A percentile compares a stretch with the other conserved stretches of the same genome.
phyloP scores from a whole-genome alignment of 257 asterid genomes.

The Osmanthus fragrans region DNA sequence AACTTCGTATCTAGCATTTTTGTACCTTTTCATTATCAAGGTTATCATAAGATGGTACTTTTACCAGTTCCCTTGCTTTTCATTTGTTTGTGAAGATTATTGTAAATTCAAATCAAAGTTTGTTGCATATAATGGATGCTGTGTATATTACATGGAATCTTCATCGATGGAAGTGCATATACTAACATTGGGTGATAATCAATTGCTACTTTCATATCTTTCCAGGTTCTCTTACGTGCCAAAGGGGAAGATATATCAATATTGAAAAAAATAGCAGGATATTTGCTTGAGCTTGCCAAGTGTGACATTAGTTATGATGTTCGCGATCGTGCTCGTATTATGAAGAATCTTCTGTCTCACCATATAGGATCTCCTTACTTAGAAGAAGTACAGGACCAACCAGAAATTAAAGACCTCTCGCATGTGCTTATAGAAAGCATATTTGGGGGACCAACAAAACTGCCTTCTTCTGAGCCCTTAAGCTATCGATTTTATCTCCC shows the following conservation, averaged over 20 bases:
- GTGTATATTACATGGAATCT: constrained; percentile 12
- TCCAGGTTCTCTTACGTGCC: constrained; percentile 71
- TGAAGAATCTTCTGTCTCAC: constrained; percentile 58
- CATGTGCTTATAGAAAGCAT: constrained; percentile 57
- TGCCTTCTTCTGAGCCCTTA: constrained; percentile 47
- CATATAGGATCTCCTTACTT: constrained; percentile 37
- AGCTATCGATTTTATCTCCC: constrained; percentile 85
- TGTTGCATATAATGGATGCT: constrained; percentile 17
- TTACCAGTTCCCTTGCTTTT: constrained; percentile 11
- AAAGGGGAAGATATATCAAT: constrained; percentile 50
- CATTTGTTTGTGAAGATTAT: constrained; percentile 6
- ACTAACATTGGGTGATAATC: constrained; percentile 15
- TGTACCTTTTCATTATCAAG: background rate
- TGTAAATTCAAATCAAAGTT: constrained; percentile 17
- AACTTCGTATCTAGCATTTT: constrained; percentile 4
- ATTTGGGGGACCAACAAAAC: constrained; percentile 58
- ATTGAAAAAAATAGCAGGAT: constrained; percentile 43
- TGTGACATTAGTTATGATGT: constrained; percentile 83
- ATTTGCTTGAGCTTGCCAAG: constrained; percentile 84
- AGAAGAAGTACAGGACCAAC: constrained; percentile 44
- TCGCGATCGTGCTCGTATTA: constrained; percentile 87
- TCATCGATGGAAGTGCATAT: constrained; percentile 14
- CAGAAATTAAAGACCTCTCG: constrained; percentile 37
- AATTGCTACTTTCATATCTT: constrained; percentile 20
- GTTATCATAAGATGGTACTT: background rate